These are phyloP conservation scores for Magnaporthiopsis rhizophila DNA, from an alignment of 2,329 filamentous ascomycete species.

Conservation along the genomic window DNA sequence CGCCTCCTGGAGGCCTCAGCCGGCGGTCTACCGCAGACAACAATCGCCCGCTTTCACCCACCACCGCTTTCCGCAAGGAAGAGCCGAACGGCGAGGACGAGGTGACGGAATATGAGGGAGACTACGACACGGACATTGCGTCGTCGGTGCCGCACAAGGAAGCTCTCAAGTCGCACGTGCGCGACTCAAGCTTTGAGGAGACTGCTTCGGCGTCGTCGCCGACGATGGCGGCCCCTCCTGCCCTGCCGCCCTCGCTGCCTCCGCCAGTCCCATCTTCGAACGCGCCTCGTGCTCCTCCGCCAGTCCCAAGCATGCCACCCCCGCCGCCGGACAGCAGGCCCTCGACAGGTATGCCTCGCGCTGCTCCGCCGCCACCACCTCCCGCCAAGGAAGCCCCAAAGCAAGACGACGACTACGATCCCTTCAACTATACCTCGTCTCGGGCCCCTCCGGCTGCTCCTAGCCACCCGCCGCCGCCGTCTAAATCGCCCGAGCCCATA, in stretches of 20 bases:
- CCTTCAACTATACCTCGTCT: constrained; percentile 45
- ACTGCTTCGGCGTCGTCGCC: constrained; percentile 54
- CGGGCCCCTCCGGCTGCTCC: constrained; percentile 23
- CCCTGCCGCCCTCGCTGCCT: constrained; percentile 35
- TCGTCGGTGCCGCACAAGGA: constrained; percentile 93
- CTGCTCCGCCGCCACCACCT: constrained; percentile 57
- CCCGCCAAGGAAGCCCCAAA: constrained; percentile 35
- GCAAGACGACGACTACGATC: constrained; percentile 61
- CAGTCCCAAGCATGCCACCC: constrained; percentile 51
- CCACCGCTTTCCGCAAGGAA: constrained; percentile 34
- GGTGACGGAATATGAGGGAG: constrained; percentile 89
- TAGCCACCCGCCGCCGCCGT: constrained; percentile 16
- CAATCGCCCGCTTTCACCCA: constrained; percentile 34
- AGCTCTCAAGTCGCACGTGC: constrained; percentile 73
- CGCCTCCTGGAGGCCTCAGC: constrained; percentile 47
- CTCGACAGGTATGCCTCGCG: constrained; percentile 65
- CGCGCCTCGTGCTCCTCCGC: constrained; percentile 56
- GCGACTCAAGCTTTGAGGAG: constrained; percentile 70
- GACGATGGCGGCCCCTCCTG: constrained; percentile 32
- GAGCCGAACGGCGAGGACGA: constrained; percentile 70
- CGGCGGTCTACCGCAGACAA: constrained; percentile 53
- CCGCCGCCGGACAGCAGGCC: constrained; percentile 42
- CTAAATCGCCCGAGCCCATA: constrained; percentile 33
- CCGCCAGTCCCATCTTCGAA: constrained; percentile 48
- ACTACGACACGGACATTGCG: constrained; percentile 96